Evolutionary conservation across 2,329 filamentous ascomycete genomes (phyloP).

Genomic region (Exophiala viscosa): DNA sequence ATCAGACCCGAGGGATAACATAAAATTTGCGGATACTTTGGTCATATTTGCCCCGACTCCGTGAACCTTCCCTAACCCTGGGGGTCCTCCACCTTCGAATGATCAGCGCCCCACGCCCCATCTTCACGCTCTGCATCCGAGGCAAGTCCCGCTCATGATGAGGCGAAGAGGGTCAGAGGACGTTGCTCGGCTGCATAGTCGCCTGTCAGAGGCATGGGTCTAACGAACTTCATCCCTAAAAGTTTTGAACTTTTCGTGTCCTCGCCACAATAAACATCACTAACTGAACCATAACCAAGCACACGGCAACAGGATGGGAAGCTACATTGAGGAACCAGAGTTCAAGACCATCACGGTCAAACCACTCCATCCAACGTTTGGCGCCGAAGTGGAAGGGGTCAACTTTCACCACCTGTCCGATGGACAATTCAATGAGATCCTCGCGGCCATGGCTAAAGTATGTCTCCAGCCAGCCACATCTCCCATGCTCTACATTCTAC

Average conservation of each 20-base stretch:
- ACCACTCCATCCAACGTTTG: constrained; percentile 38
- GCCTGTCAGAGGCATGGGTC: too few species aligned
- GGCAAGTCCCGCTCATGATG: too few species aligned
- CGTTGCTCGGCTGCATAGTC: too few species aligned
- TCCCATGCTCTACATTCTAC: background rate
- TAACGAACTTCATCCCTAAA: too few species aligned
- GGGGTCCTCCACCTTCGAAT: too few species aligned
- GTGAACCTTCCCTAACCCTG: too few species aligned
- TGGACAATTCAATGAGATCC: constrained; percentile 36
- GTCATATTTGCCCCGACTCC: too few species aligned
- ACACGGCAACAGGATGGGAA: constrained; percentile 9
- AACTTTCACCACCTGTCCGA: constrained; percentile 35
- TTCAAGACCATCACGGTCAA: constrained; percentile 33
- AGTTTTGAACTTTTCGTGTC: background rate
- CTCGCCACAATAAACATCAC: background rate
- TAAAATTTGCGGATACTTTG: too few species aligned
- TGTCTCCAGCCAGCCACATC: background rate
- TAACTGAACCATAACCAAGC: background rate
- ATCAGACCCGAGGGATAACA: too few species aligned
- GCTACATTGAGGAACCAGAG: constrained; percentile 19
- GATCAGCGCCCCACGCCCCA: too few species aligned
- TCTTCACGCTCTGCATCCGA: too few species aligned
- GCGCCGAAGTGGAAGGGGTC: constrained; percentile 37
- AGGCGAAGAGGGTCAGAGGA: too few species aligned
- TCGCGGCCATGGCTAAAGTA: constrained; percentile 37